A percentile compares a stretch with the other conserved stretches of the same genome.
These are phyloP conservation scores for cucumber (Cucumis sativus) DNA, from an alignment of 306 rosid genomes.

Conservation along the genomic window DNA sequence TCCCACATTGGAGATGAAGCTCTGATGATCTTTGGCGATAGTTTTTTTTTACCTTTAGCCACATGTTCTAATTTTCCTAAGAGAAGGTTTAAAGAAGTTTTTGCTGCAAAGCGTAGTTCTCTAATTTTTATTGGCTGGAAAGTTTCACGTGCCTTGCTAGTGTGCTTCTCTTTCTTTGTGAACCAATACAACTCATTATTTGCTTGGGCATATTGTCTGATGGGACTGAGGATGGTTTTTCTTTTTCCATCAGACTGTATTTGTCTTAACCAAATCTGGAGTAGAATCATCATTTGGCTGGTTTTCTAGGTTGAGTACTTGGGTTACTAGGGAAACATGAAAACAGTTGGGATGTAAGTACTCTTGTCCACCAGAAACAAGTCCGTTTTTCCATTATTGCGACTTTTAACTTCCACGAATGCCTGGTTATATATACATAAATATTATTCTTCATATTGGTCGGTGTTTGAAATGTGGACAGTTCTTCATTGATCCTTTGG, in stretches of 20 bases:
- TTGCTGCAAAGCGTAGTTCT: not conserved
- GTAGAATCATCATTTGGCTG: not conserved
- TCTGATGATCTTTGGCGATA: not conserved
- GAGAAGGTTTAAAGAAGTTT: not conserved
- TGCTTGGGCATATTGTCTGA: not conserved
- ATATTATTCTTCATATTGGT: not conserved
- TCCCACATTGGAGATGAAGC: not conserved
- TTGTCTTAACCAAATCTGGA: not conserved
- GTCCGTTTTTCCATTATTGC: not conserved
- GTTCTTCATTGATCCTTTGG: not conserved
- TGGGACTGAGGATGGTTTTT: not conserved
- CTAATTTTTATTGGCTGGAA: not conserved
- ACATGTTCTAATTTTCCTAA: not conserved
- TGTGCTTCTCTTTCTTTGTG: not conserved
- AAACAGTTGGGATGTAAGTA: not conserved
- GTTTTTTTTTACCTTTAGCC: not conserved
- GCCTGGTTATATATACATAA: not conserved
- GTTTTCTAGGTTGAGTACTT: not conserved
- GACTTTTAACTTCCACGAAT: not conserved
- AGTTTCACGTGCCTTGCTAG: not conserved
- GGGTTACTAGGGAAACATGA: not conserved
- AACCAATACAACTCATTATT: not conserved
- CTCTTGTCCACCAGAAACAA: not conserved
- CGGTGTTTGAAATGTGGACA: not conserved
- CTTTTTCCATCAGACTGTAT: not conserved